phyloP scores from a whole-genome alignment of 257 asterid genomes.

The Rubia yunnanensis region DNA sequence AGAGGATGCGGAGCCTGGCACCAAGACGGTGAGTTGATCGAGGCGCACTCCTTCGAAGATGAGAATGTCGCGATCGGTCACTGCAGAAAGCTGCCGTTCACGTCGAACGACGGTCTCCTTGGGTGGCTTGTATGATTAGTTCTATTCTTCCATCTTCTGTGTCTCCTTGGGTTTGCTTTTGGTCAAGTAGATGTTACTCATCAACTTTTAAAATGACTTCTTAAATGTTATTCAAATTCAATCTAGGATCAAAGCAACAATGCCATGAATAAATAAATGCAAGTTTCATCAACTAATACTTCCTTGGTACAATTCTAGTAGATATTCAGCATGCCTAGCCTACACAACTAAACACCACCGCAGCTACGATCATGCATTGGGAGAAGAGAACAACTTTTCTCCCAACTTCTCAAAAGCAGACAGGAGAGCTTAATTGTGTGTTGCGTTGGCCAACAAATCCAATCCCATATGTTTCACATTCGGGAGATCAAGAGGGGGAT shows the following conservation, averaged over 20 bases:
- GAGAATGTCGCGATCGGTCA: too few relatives aligned
- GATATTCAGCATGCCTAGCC: neutral
- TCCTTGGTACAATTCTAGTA: neutral
- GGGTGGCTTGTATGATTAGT: too few relatives aligned
- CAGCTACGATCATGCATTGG: constrained; percentile 48
- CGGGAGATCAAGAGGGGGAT: constrained; percentile 50
- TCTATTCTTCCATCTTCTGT: too few relatives aligned
- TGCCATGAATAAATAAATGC: neutral
- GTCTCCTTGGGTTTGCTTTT: too few relatives aligned
- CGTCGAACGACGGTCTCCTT: too few relatives aligned
- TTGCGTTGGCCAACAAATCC: constrained; percentile 9
- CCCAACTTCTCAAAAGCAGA: constrained; percentile 45
- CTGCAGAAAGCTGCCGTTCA: too few relatives aligned
- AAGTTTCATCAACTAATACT: neutral
- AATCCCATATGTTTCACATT: neutral
- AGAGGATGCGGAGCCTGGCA: too few relatives aligned
- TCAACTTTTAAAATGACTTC: neutral
- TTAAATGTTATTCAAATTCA: neutral
- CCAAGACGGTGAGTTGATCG: too few relatives aligned
- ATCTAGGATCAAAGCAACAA: neutral
- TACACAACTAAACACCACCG: constrained; percentile 19
- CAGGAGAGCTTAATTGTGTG: constrained; percentile 13
- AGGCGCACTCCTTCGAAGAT: too few relatives aligned
- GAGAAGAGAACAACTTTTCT: constrained; percentile 18
- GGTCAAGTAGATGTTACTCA: too few relatives aligned